These are phyloP conservation scores for Gynandropsis gynandra DNA, from an alignment of 345 rosid genomes.

Conservation along the genomic window DNA sequence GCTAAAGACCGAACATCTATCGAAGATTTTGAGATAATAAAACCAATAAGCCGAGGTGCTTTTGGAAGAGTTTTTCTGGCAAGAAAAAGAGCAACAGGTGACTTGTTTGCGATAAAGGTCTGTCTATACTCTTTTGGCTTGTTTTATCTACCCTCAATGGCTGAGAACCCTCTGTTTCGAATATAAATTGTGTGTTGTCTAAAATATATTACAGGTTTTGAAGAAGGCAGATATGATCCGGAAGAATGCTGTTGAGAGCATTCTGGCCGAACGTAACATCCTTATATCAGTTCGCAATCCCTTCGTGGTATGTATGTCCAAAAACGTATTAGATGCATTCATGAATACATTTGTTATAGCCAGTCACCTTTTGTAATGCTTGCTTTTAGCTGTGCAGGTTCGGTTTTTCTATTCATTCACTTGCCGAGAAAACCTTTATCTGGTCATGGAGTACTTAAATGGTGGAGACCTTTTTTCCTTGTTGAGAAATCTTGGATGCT, in stretches of 20 bases:
- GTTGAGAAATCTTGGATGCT: conserved; percentile 82
- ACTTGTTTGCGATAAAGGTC: conserved; percentile 93
- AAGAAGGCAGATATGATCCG: conserved; percentile 96
- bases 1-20: conserved; percentile 88
- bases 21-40: conserved; percentile 96
- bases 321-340: conserved; percentile 14
- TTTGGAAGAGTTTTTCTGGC: conserved; percentile 94
- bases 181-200: conserved; percentile 5
- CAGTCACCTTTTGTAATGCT: conserved; percentile 28
- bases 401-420: conserved; percentile 97
- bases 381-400: conserved; percentile 50
- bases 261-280: conserved; percentile 90
- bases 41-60: conserved; percentile 97
- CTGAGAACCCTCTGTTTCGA: neutral
- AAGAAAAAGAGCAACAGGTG: conserved; percentile 85
- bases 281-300: conserved; percentile 90
- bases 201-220: conserved; percentile 51
- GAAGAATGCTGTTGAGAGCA: conserved; percentile 96
- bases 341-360: conserved; percentile 13
- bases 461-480: conserved; percentile 96
- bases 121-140: conserved; percentile 19
- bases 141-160: conserved; percentile 9
- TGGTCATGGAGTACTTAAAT: conserved; percentile 97
- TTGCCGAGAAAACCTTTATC: conserved; percentile 91
- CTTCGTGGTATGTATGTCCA: conserved; percentile 70